Conservation (phyloP, 2,329 filamentous ascomycete species). For the Alternaria panax region DNA sequence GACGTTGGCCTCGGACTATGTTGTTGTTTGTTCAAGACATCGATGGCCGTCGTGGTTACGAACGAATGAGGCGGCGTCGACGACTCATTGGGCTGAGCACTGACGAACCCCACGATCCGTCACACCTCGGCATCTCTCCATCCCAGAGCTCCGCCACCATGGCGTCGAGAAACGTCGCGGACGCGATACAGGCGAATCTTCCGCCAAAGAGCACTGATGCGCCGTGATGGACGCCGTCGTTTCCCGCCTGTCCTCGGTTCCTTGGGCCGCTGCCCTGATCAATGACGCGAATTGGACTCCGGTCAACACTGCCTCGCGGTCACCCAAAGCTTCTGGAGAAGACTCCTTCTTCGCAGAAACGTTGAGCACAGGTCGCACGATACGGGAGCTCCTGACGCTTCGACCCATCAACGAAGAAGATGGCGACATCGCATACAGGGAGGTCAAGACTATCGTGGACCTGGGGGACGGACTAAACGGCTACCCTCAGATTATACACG, state of each 20-base stretch:
- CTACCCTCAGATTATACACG: conserved; percentile 61
- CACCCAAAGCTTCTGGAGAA: conserved; percentile 49
- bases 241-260: conserved; percentile 46
- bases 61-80: conserved; percentile 1
- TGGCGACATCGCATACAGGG: conserved; percentile 34
- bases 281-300: conserved; percentile 51
- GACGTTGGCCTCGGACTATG: neutral
- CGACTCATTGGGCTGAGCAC: conserved; percentile 5
- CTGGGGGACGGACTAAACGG: conserved; percentile 64
- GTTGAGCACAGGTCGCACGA: conserved; percentile 59
- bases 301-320: conserved; percentile 45
- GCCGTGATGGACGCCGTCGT: conserved; percentile 33
- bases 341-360: conserved; percentile 63
- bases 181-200: neutral
- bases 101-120: neutral
- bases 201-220: neutral
- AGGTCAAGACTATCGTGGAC: conserved; percentile 52
- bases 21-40: neutral
- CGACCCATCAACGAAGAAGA: conserved; percentile 27
- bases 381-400: conserved; percentile 48
- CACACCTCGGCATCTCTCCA: conserved; percentile 14
- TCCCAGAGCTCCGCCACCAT: conserved; percentile 11
- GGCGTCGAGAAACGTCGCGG: neutral
- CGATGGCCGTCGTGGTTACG: neutral
- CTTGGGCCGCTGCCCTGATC: conserved; percentile 60